phyloP scores from a whole-genome alignment of 345 rosid genomes.

The Rhizophora mangle region DNA sequence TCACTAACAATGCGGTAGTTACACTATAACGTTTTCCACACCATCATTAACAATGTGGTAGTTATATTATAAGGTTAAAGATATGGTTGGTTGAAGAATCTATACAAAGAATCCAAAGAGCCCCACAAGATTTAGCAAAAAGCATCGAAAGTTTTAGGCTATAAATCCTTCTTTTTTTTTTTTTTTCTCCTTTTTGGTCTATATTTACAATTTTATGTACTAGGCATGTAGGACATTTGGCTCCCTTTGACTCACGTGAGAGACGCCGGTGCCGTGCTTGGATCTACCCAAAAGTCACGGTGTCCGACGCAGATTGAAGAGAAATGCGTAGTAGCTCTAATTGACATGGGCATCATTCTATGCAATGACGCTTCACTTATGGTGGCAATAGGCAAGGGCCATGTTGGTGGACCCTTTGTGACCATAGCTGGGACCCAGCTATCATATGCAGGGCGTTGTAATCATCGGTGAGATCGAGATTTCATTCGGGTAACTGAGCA shows the following conservation, averaged over 20 bases:
- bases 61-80: too few relatives aligned
- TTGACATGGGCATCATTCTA: too few relatives aligned
- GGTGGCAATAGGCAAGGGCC: too few relatives aligned
- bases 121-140: background rate
- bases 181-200: too few relatives aligned
- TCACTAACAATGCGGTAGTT: background rate
- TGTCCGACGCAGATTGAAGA: background rate
- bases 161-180: fast-evolving
- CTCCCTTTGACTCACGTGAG: constrained; percentile 10
- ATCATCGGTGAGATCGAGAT: background rate
- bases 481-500: background rate
- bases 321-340: too few relatives aligned
- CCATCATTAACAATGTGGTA: background rate
- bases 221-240: background rate
- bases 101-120: background rate
- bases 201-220: background rate
- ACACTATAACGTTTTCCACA: background rate
- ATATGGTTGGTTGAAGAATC: background rate
- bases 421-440: background rate
- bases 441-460: background rate
- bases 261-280: background rate
- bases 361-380: background rate
- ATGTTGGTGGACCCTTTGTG: background rate
- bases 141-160: background rate
- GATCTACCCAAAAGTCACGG: background rate